Conservation (phyloP, 352 stramenopile genomes). For the Elongisporangium undulatum region DNA sequence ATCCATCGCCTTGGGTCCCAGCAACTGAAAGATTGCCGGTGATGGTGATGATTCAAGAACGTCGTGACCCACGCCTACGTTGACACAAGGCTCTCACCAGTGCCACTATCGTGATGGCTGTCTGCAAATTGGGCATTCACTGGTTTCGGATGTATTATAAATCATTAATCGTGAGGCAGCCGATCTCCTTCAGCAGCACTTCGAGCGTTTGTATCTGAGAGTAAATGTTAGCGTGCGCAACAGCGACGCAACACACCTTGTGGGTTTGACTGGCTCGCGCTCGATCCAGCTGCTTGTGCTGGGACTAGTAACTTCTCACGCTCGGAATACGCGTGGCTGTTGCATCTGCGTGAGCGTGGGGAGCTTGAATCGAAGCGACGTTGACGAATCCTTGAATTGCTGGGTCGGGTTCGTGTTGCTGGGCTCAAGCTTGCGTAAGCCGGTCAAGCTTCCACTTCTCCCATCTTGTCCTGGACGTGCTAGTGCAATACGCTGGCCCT, state of each 20-base stretch:
- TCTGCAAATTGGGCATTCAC: too few species aligned
- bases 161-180: background rate
- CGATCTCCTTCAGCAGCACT: too few species aligned
- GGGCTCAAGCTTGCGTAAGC: background rate
- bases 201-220: too few species aligned
- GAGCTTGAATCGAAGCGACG: background rate
- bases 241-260: background rate
- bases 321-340: background rate
- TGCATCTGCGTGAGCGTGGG: background rate
- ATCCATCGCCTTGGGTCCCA: background rate
- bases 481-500: background rate
- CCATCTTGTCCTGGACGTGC: background rate
- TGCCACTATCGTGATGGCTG: too few species aligned
- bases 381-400: background rate
- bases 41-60: too few species aligned
- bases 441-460: background rate
- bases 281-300: background rate
- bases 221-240: too few species aligned
- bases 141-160: background rate
- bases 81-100: too few species aligned
- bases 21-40: too few species aligned
- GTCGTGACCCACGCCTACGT: too few species aligned
- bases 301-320: background rate
- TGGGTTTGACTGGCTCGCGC: background rate
- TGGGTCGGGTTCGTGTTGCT: background rate